Base-by-base conservation (phyloP, 352 stramenopile genomes). In the Elongisporangium anandrum region DNA sequence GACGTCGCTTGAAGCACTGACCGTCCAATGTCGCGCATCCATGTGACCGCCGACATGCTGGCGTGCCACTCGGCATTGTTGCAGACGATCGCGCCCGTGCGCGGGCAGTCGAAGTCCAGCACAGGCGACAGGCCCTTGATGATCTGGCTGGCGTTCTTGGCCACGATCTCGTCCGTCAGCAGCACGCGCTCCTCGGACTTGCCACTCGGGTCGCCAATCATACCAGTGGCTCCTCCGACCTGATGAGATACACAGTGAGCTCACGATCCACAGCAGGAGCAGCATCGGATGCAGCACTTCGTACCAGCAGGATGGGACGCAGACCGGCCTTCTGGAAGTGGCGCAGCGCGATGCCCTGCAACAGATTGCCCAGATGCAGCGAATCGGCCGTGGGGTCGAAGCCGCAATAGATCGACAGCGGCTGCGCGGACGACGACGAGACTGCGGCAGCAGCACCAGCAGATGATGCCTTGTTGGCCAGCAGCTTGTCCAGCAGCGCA, bases 61-160 rank as follows among this genome's bases (percentile, higher is more conserved):
- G 79, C 87, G 58, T 99, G 89, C 97, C 97, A 99, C 59, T 99
- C 94, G 52, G 97, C 85, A 64, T 99, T 99, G 75, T 99, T 99
- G 38, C 98, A 95, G 64, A 99, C 85, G 41, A 98, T 78, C 12
- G 97, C 96, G 55, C 96, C 92, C 4, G 79, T 97, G 51, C 71
- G 66, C 20, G 84, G 79, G 51, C 83, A 88, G 62, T 90, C 81
- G 74, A 99, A 99, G 39, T 94, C 81, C 16, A 99, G 72, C 62
- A 99, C 97, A 38, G 97, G 85, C 50, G 90, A 75, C 56, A 99
- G 88, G 0, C 98, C 92, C 20, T 81, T 81, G 19, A 84, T 81
- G 54, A 99, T 97, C 29, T 94, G 90, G 24, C 79, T 69, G 19
- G 90, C 90, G 70, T 98, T 98, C 51, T 72, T 66, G 59, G 80